phyloP scores from a whole-genome alignment of 1,284 basidiomycete species.

The Ustilago lituana region DNA sequence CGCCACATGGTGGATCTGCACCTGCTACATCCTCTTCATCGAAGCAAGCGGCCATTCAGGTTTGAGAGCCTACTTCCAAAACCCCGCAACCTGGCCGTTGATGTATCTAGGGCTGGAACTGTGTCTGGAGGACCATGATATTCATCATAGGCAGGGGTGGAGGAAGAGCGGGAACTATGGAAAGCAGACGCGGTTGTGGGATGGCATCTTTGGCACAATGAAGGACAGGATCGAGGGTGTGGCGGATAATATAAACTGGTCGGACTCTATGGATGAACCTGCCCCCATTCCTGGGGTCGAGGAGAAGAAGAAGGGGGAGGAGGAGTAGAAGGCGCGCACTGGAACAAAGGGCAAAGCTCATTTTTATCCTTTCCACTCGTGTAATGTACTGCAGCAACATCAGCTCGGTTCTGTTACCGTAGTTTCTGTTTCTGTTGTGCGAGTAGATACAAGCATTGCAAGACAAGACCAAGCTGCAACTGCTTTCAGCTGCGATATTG shows the following conservation, averaged over 20 bases:
- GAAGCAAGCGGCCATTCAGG: conserved; percentile 55
- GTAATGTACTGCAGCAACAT: too few relatives aligned
- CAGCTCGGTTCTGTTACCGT: too few relatives aligned
- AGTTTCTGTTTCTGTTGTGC: too few relatives aligned
- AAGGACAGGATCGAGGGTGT: conserved; percentile 54
- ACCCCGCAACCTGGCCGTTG: conserved; percentile 52
- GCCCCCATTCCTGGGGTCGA: neutral
- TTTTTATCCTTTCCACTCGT: too few relatives aligned
- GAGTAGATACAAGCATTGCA: too few relatives aligned
- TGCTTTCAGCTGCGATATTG: too few relatives aligned
- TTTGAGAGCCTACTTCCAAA: conserved; percentile 54
- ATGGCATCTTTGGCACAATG: conserved; percentile 59
- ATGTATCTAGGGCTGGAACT: conserved; percentile 52
- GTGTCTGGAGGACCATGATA: conserved; percentile 64
- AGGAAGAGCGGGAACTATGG: conserved; percentile 58
- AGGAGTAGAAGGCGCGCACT: too few relatives aligned
- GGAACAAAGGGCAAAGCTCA: too few relatives aligned
- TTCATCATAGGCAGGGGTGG: conserved; percentile 66
- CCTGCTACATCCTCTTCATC: conserved; percentile 39
- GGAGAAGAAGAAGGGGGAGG: conserved; percentile 5
- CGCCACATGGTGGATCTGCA: conserved; percentile 36
- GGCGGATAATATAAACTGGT: conserved; percentile 39
- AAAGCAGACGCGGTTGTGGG: conserved; percentile 64
- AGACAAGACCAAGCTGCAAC: too few relatives aligned
- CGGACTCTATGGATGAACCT: conserved; percentile 26